Base-by-base conservation (phyloP, 306 rosid genomes). In the Sophora flavescens region DNA sequence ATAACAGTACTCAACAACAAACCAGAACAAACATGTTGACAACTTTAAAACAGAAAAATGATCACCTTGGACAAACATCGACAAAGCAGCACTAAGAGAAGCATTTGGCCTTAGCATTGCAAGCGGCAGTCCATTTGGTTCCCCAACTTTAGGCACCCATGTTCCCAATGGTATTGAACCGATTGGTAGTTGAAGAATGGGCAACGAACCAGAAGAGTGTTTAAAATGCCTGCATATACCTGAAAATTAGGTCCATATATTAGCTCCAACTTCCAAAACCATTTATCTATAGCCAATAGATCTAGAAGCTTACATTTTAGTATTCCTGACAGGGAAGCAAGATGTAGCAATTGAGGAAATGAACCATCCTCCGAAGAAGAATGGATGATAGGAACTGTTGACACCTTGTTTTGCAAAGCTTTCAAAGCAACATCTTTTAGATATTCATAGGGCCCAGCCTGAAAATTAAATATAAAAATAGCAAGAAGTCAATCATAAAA, bases 101-200 rank as follows among this genome's bases (percentile, higher is more conserved):
- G 94, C 89, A 83, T 77, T 87, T 81, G 89, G 87, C 82, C 86
- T 87, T 69, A 93, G 85, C 93, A 89, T 86, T 53, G 91, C 88
- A 63, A 93, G 57, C n/a, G 90, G 91, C 69, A 78, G 84, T 62
- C 86, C 86, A 76, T 77, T 85, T 82, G 94, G 54, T 56, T 87
- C 94, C 71, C 96, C 96, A 79, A 90, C 90, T 73, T 83, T 86
- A 41, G 97, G 94, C 85, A 89, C 87, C 97, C 96, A 89, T 5
- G 96, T 87, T 51, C 96, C 97, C 85, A 90, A 63, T 54, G 89
- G 93, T 78, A 93, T 80, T 51, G 88, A 85, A 78, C 90, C 91
- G 72, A 93, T 84, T 3, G 96, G 96, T 32, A 78, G 79, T 65
- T 89, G 93, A 76, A 93, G 96, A 80, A 93, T 87, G 70, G 97